These are phyloP conservation scores for Aspergillus tamarii DNA, from an alignment of 2,329 filamentous ascomycete genomes.

Conservation along the genomic window DNA sequence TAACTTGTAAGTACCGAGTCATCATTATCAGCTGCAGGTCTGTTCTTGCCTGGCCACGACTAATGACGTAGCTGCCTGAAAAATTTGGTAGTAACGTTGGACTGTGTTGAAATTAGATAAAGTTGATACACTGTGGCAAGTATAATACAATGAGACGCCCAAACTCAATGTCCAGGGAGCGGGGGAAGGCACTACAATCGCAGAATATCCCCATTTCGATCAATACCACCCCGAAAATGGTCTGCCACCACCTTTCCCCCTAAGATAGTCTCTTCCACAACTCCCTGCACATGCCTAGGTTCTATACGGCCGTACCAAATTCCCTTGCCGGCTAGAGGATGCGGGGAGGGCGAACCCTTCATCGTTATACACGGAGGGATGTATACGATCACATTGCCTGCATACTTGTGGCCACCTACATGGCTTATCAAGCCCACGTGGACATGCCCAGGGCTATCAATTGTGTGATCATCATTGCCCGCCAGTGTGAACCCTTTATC, in stretches of 20 bases:
- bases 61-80: background rate
- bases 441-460: slow-evolving; percentile 37
- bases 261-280: slow-evolving; percentile 83
- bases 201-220: slow-evolving; percentile 71
- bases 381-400: slow-evolving; percentile 91
- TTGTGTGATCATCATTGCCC: slow-evolving; percentile 16
- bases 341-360: slow-evolving; percentile 21
- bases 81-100: background rate
- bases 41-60: background rate
- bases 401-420: slow-evolving; percentile 93
- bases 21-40: background rate
- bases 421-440: slow-evolving; percentile 67
- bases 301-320: slow-evolving; percentile 86
- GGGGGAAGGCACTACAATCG: slow-evolving; percentile 49
- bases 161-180: background rate
- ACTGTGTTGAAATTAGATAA: background rate
- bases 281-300: slow-evolving; percentile 86
- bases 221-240: slow-evolving; percentile 85
- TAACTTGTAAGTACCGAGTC: background rate
- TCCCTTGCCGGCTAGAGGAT: slow-evolving; percentile 45
- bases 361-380: slow-evolving; percentile 43
- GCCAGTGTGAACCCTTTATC: slow-evolving; percentile 34
- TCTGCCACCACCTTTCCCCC: slow-evolving; percentile 82
- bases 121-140: background rate
- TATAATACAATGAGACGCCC: background rate